phyloP scores from a whole-genome alignment of 208 protist species.

The Crithidia bombi region DNA sequence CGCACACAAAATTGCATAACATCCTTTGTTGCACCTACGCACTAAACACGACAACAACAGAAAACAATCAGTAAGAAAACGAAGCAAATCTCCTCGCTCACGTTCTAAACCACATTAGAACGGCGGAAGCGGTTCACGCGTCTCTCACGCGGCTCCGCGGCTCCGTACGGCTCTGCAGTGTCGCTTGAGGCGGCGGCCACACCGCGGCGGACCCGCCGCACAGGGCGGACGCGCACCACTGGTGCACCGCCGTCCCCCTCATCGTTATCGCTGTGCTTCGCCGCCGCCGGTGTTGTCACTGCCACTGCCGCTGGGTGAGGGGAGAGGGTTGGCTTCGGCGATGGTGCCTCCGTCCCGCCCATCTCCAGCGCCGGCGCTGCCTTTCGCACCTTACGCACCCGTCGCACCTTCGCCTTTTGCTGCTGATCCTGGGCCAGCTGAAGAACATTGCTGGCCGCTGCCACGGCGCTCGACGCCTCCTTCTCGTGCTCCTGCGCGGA shows the following conservation, averaged over 20 bases:
- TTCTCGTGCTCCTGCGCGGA: conserved; percentile 20
- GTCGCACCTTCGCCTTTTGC: conserved; percentile 26
- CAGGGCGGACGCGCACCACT: background rate
- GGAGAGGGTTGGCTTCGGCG: background rate
- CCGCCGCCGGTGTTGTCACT: background rate
- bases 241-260: conserved; percentile 4
- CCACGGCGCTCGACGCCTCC: conserved; percentile 19
- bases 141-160: conserved; percentile 33
- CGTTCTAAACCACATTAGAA: conserved; percentile 27
- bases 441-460: conserved; percentile 25
- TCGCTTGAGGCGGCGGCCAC: background rate
- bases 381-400: conserved; percentile 6
- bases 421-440: conserved; percentile 35
- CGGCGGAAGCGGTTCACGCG: conserved; percentile 41
- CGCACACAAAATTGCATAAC: too few relatives aligned
- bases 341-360: background rate
- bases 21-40: background rate
- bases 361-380: background rate
- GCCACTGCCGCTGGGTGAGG: background rate
- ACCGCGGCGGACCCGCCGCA: conserved; percentile 18
- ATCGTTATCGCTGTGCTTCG: background rate
- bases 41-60: background rate
- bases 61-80: background rate
- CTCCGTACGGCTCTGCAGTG: conserved; percentile 4
- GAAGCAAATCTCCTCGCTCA: background rate